Evolutionary conservation across 2,329 filamentous ascomycete species (phyloP), one percentile per base, ranked within the genome.

Genomic region (Ophiostoma piceae): DNA sequence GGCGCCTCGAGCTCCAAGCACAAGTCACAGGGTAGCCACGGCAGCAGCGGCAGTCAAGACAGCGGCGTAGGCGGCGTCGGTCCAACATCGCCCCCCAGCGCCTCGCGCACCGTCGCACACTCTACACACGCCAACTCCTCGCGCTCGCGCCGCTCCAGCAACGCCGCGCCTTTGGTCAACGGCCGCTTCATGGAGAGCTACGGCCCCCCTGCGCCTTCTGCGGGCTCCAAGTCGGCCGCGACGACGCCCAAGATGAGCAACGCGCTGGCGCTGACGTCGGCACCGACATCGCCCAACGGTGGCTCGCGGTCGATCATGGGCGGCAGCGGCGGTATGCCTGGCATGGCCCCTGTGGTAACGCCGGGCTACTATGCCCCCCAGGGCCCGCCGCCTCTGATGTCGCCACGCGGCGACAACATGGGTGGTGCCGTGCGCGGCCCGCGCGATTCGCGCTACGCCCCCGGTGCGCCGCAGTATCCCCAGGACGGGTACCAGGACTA

Each of bases 181-280:
- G 57, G 51, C 22, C 57, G 22, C 74, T 77, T 76, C 73, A 73
- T 76, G 35, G 75, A 77, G 71, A 74, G 74, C 16, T 70, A 75
- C 41, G 75, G 75, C 26, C 22, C 69, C 26, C 22, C 69, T 69
- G 74, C 26, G 9, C 14, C 57, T 12, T 11, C 22, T 5, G 57
- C 4, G 22, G 7, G 35, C 35, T 6, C 51, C 51, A 57, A 57
- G 37, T 43, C 65, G 22, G n/a, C 39, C 1, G 3, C 62, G 11
- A 11, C 35, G 19, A 66, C 26, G 8, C 32, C 65, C 37, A 66
- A 41, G 37, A 16, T 39, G 65, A 41, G 37, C 37, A 66, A 32
- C 9, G 57, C 57, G 11, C 57, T 62, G 16, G 62, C 62, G 26
- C 29, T 67, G 65, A 14, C n/a, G 5, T 16, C 41, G 26, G 16